Evolutionary conservation across 140 eudicot species (phyloP).

Genomic region (Flaveria floridana): DNA sequence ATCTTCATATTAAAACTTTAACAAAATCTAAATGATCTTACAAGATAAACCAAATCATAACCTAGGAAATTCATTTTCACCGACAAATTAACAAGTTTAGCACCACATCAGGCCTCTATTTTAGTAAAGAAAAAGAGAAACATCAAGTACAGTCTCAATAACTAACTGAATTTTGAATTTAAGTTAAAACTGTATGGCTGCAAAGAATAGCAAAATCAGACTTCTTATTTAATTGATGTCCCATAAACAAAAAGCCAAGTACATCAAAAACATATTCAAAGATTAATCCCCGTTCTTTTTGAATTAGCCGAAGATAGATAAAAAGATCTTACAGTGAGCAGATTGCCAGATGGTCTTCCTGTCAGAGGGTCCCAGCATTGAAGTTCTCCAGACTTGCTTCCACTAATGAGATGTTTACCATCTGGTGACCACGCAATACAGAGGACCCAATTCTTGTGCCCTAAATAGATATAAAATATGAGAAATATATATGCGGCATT

Average conservation of each 20-base stretch:
- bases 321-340: constrained; percentile 49
- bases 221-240: background rate
- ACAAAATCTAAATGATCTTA: constrained; percentile 1
- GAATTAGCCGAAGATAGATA: constrained; percentile 1
- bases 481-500: background rate
- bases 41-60: background rate
- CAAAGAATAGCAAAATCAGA: background rate
- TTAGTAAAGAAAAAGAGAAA: background rate
- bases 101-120: background rate
- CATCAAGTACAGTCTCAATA: background rate
- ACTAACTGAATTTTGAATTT: background rate
- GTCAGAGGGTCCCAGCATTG: constrained; percentile 87
- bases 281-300: background rate
- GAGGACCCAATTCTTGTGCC: constrained; percentile 98
- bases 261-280: background rate
- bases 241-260: background rate
- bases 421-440: constrained; percentile 98
- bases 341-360: constrained; percentile 70
- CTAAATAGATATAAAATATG: constrained; percentile 34
- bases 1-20: background rate
- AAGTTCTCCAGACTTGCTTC: constrained; percentile 95
- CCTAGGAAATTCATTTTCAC: background rate
- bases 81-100: background rate
- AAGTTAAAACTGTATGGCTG: background rate
- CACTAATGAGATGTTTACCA: constrained; percentile 89